Base-by-base conservation (phyloP, 768 basidiomycete genomes). In the Candolleomyces aberdarensis region DNA sequence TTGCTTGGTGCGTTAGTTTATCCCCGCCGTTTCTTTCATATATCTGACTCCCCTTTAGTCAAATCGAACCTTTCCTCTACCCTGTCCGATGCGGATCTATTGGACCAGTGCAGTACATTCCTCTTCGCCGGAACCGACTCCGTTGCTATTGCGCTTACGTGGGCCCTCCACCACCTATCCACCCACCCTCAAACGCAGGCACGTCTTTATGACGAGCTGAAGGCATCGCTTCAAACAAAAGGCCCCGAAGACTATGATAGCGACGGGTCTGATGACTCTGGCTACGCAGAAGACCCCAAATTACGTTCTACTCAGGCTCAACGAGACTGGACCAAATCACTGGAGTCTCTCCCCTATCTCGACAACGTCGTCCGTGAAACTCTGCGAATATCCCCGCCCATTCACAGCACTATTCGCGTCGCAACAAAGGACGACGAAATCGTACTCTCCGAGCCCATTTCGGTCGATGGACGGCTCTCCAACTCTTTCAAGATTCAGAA, bases 101-200 rank as follows among this genome's bases (percentile, higher is more conserved):
- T 86, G 8, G 83, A 84, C 62, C 85, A 87, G 69, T 82, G 86
- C 64, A 80, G 82, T n/a, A 85, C 85, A 32, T 83, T 88, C 70
- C 75, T 88, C 59, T 82, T 86, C 46, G 85, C 81, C 3, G 87
- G 88, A 13, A 83, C 86, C 26, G 86, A 88, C 65, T 80, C 85
- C 3, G 82, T 83, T 32, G 76, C 83, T 6, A 74, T 85, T 8
- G 79, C 83, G 19, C 72, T 87, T 26, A 74, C 84, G 6, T 89
- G 85, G 83, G 82, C 80, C 57, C 71, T 88, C 1, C 80, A 85
- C 68, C 71, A 78, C 58, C 81, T 91, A 36, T 75, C 85, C 9
- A 71, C 74, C n/a, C 67, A 85, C 62, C 81, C 82, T 3, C 78
- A 80, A 5, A 65, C 85, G 13, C 88, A 91, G 67, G 76, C 65